phyloP scores from a whole-genome alignment of 2,329 filamentous ascomycete genomes.

The Colletotrichum eremochloae region DNA sequence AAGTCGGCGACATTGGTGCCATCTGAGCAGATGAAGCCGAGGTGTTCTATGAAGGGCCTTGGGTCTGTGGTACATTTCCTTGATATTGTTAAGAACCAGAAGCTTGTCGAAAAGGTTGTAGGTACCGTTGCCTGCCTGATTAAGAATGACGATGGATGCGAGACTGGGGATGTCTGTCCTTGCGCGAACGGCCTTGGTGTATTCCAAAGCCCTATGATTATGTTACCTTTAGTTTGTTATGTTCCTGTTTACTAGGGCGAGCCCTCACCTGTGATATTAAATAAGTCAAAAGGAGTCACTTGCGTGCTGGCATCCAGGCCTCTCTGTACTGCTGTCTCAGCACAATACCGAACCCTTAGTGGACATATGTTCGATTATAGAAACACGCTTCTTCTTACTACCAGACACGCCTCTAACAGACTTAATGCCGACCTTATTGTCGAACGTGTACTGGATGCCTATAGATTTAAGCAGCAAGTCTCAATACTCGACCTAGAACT shows the following conservation, averaged over 20 bases:
- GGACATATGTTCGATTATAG: constrained; percentile 74
- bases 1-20: constrained; percentile 76
- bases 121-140: constrained; percentile 79
- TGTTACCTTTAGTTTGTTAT: constrained; percentile 15
- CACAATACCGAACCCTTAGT: constrained; percentile 71
- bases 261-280: neutral
- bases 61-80: constrained; percentile 75
- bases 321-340: constrained; percentile 76
- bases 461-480: constrained; percentile 70
- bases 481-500: constrained; percentile 60
- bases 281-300: constrained; percentile 37
- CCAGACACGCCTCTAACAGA: constrained; percentile 76
- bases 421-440: constrained; percentile 78
- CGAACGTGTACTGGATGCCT: constrained; percentile 69
- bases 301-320: constrained; percentile 75
- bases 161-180: constrained; percentile 74
- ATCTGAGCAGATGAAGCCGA: constrained; percentile 73
- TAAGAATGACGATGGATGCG: constrained; percentile 73
- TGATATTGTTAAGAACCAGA: constrained; percentile 75
- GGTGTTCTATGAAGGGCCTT: constrained; percentile 72
- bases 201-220: constrained; percentile 65
- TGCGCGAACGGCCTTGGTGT: constrained; percentile 70
- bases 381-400: constrained; percentile 77
- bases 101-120: constrained; percentile 80
- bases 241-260: too few relatives aligned